Conservation (phyloP, 2,329 filamentous ascomycete genomes). For the Orbilia quercus region DNA sequence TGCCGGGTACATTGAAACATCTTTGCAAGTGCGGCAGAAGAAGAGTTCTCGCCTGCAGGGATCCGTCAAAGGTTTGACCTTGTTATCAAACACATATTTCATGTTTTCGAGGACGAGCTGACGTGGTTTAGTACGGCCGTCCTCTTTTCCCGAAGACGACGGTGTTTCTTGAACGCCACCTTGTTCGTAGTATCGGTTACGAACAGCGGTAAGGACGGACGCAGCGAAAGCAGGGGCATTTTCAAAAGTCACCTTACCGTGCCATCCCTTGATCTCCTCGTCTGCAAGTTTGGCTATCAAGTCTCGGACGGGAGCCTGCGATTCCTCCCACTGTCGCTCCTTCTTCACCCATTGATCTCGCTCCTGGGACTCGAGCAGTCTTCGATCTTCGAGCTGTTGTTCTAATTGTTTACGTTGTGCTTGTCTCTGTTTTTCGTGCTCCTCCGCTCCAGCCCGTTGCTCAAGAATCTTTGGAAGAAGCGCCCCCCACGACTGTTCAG, state of each 20-base stretch:
- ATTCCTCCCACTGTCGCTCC: conserved; percentile 77
- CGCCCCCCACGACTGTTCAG: conserved; percentile 76
- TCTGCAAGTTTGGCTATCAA: conserved; percentile 75
- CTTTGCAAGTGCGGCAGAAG: conserved; percentile 74
- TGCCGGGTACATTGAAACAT: conserved; percentile 43
- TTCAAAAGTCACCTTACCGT: conserved; percentile 72
- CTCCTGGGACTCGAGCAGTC: conserved; percentile 66
- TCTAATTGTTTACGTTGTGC: conserved; percentile 65
- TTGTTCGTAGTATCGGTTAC: conserved; percentile 74
- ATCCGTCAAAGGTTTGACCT: conserved; percentile 77
- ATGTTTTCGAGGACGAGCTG: conserved; percentile 82
- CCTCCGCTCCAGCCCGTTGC: conserved; percentile 74
- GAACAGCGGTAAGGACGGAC: conserved; percentile 75
- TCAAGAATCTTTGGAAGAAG: conserved; percentile 75
- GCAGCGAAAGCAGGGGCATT: conserved; percentile 76
- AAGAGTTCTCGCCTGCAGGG: conserved; percentile 77
- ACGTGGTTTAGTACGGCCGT: conserved; percentile 39
- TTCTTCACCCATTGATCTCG: conserved; percentile 70
- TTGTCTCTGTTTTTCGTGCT: conserved; percentile 66
- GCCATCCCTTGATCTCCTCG: conserved; percentile 76
- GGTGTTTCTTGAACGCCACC: conserved; percentile 57
- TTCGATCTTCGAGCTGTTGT: conserved; percentile 63
- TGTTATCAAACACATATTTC: conserved; percentile 84
- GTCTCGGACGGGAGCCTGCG: conserved; percentile 74
- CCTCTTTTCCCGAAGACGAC: conserved; percentile 53